phyloP scores from a whole-genome alignment of 2,329 filamentous ascomycete species.

The Paecilomyces sp. region DNA sequence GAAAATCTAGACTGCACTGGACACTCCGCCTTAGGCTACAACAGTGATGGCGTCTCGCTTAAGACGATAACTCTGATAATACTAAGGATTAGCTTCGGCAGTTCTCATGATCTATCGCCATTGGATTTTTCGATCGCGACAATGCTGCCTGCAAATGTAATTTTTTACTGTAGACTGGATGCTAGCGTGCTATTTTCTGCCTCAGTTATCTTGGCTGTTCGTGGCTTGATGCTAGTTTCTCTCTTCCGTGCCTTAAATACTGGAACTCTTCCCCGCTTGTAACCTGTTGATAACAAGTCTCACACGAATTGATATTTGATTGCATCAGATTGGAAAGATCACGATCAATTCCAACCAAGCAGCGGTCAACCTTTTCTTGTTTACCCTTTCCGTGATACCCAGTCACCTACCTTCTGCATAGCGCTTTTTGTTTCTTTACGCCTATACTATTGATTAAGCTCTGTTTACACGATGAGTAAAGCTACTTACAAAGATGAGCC shows the following conservation, averaged over 20 bases:
- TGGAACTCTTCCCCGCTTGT: neutral
- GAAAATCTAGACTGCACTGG: neutral
- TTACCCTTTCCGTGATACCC: neutral
- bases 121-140: neutral
- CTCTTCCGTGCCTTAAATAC: neutral
- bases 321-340: too few relatives aligned
- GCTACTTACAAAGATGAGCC: neutral
- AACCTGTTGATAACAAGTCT: too few relatives aligned
- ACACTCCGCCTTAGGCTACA: neutral
- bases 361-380: neutral
- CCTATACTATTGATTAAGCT: neutral
- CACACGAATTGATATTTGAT: too few relatives aligned
- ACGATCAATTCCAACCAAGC: neutral
- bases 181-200: neutral
- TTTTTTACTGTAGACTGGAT: too few relatives aligned
- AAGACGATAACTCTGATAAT: neutral
- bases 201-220: neutral
- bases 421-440: neutral
- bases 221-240: neutral
- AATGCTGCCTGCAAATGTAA: neutral
- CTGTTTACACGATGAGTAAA: neutral
- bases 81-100: neutral
- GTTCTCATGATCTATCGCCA: neutral
- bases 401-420: neutral
- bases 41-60: neutral